These are phyloP conservation scores for Dothiorella sarmentorum DNA, from an alignment of 2,329 filamentous ascomycete species.

Conservation along the genomic window DNA sequence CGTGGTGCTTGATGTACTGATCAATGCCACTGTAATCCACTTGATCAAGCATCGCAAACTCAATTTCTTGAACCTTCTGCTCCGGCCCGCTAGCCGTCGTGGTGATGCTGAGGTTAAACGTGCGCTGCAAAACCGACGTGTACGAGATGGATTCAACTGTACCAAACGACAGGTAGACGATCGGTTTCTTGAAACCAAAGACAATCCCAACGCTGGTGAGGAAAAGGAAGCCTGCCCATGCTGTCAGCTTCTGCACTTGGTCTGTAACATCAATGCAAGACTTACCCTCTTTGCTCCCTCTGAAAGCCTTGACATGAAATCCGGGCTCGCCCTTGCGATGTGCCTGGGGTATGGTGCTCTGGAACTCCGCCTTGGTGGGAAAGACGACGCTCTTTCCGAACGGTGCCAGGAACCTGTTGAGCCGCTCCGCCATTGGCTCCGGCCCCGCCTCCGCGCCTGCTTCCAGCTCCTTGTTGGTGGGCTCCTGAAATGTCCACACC, in stretches of 20 bases:
- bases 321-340: conserved; percentile 62
- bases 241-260: neutral
- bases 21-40: conserved; percentile 61
- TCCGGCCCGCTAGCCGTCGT: conserved; percentile 21
- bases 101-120: conserved; percentile 59
- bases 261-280: neutral
- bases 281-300: conserved; percentile 63
- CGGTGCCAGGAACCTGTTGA: conserved; percentile 41
- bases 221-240: conserved; percentile 56
- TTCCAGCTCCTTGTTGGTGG: conserved; percentile 42
- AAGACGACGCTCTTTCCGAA: conserved; percentile 49
- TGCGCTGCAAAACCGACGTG: conserved; percentile 61
- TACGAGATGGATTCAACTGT: conserved; percentile 59
- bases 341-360: conserved; percentile 56
- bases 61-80: conserved; percentile 53
- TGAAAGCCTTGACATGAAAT: conserved; percentile 61
- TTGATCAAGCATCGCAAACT: conserved; percentile 65
- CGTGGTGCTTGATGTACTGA: conserved; percentile 58
- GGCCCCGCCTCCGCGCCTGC: conserved; percentile 44
- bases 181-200: conserved; percentile 64
- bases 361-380: conserved; percentile 56
- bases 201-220: conserved; percentile 60
- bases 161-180: conserved; percentile 60
- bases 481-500: conserved; percentile 59
- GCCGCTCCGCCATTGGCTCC: conserved; percentile 46